These are phyloP conservation scores for Metarhizium anisopliae DNA, from an alignment of 2,329 filamentous ascomycete species.

Conservation along the genomic window DNA sequence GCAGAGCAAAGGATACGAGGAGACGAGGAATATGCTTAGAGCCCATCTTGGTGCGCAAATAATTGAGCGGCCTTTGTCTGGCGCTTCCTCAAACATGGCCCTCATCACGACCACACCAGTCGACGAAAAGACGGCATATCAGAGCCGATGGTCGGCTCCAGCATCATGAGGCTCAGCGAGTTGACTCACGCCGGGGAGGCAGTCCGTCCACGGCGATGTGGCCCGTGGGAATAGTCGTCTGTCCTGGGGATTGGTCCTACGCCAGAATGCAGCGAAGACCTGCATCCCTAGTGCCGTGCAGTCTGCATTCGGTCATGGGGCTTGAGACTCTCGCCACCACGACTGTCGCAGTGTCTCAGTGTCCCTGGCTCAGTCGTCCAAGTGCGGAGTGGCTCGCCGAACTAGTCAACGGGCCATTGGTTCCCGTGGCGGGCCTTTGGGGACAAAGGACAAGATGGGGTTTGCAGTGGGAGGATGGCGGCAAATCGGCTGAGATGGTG, in stretches of 20 bases:
- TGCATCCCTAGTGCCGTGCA: neutral
- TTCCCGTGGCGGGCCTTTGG: neutral
- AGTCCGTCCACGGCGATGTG: neutral
- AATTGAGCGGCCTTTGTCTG: neutral
- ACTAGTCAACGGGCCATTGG: neutral
- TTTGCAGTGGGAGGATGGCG: neutral
- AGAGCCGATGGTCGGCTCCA: neutral
- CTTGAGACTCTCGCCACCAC: too few relatives aligned
- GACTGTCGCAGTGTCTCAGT: neutral
- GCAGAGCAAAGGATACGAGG: neutral
- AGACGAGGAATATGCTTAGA: too few relatives aligned
- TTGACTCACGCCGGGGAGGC: neutral
- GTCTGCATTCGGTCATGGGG: neutral
- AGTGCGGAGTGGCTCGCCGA: neutral
- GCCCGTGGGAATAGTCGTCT: neutral
- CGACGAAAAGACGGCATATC: neutral
- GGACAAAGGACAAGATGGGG: neutral
- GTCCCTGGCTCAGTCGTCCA: neutral
- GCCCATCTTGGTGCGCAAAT: neutral
- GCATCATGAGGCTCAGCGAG: neutral
- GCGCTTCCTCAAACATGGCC: neutral
- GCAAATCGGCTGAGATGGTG: neutral
- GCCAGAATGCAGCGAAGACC: neutral
- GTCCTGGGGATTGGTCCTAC: neutral
- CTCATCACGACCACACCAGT: too few relatives aligned